Base-by-base conservation (phyloP, 345 rosid genomes). In the Acer negundo region DNA sequence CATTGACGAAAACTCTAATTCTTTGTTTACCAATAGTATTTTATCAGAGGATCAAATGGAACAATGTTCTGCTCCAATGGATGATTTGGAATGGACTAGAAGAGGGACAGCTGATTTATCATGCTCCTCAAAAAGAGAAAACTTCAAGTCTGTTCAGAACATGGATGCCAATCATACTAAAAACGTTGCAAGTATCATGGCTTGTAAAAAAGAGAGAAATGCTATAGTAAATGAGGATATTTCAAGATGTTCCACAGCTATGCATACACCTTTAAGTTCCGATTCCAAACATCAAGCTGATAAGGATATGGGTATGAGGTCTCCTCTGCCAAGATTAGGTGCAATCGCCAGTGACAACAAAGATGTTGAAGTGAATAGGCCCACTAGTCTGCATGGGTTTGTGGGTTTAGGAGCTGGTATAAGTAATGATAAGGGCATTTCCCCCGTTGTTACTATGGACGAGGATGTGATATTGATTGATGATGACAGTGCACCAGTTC, bases 381-480 rank as follows among this genome's bases (percentile, higher is more conserved):
- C 58, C 23, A 44, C 26, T 51, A 66, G 46, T 13, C 24, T 72
- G 24, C 24, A 26, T 28, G 75, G 73, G 13, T 31, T 38, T 62
- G 74, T 67, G 38, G 79, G 79, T 73, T 75, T 73, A 75, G 73
- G 71, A 73, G 70, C 73, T 67, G 31, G 55, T 53, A 35, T 40
- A 65, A 69, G 24, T 51, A 75, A 10, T 66, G 75, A 79, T 67
- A 82, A 80, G 42, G 61, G 67, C 61, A 69, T 31, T 76, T 28
- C 46, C n/a, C 53, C 16, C 72, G 67, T 53, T 80, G 61, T 80
- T 84, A 68, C 82, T 23, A 19, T 72, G 11, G 70, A 58, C 19
- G 81, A 90, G 67, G 87, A 86, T 78, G 82, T 72, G 38, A 73
- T 68, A 72, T 75, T 62, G 63, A 8, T 80, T 78, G 38, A 9